These are phyloP conservation scores for Vaccinium darrowii DNA, from an alignment of 148 eudicot species.

Conservation along the genomic window DNA sequence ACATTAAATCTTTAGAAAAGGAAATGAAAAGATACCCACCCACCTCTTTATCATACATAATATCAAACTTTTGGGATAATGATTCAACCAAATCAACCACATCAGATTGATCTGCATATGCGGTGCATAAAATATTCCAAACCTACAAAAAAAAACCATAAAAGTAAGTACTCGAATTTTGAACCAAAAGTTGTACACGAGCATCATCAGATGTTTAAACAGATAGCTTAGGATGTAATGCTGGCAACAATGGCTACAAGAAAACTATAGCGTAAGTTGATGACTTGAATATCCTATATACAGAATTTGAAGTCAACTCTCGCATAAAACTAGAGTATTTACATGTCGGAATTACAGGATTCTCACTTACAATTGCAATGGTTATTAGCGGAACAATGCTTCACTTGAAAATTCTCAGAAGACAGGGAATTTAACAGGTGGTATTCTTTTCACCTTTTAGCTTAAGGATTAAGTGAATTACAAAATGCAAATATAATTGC, in stretches of 20 bases:
- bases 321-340: background rate
- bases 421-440: background rate
- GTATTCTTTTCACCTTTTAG: background rate
- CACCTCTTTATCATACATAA: slow-evolving; percentile 52
- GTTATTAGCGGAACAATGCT: background rate
- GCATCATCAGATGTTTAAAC: slow-evolving; percentile 1
- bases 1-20: background rate
- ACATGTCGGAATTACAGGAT: background rate
- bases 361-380: background rate
- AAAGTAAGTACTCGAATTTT: slow-evolving; percentile 4
- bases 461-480: background rate
- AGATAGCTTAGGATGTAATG: background rate
- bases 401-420: background rate
- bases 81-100: slow-evolving; percentile 36
- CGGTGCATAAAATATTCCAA: slow-evolving; percentile 46
- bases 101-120: slow-evolving; percentile 39
- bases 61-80: slow-evolving; percentile 37
- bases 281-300: background rate
- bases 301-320: background rate
- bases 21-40: slow-evolving; percentile 11
- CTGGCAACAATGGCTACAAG: background rate
- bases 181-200: background rate
- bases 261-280: background rate
- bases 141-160: slow-evolving; percentile 36
- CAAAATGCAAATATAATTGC: background rate